These are phyloP conservation scores for Vanderwaltozyma yarrowii DNA, from an alignment of 805 yeast species.

Conservation along the genomic window DNA sequence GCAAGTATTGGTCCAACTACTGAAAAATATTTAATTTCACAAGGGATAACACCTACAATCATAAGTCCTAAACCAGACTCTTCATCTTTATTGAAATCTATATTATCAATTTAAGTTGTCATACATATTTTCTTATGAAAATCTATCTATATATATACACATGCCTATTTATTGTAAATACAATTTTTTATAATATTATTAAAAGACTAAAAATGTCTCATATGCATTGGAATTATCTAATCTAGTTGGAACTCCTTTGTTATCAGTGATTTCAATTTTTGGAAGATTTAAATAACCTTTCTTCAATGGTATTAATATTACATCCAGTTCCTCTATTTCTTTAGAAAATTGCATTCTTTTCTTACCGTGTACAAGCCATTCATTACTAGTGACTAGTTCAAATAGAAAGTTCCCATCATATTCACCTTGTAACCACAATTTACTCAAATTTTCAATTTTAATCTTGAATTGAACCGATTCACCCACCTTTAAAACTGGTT, in stretches of 20 bases:
- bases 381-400: conserved; percentile 42
- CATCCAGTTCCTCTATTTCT: conserved; percentile 21
- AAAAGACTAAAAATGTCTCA: conserved; percentile 61
- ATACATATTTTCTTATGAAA: too few species aligned
- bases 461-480: conserved; percentile 12
- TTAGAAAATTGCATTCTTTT: conserved; percentile 42
- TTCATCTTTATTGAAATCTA: conserved; percentile 33
- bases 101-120: too few species aligned
- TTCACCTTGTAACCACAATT: conserved; percentile 10
- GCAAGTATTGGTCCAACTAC: conserved; percentile 96
- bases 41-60: conserved; percentile 47
- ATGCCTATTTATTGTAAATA: too few species aligned
- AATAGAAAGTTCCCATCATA: conserved; percentile 29
- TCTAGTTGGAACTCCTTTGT: conserved; percentile 38
- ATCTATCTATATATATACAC: too few species aligned
- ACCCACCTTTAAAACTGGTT: conserved; percentile 11
- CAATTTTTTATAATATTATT: conserved; percentile 27
- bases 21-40: conserved; percentile 42
- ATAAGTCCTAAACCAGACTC: conserved; percentile 73
- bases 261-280: conserved; percentile 37
- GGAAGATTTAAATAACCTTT: conserved; percentile 70
- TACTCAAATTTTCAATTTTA: conserved; percentile 10
- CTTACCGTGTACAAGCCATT: conserved; percentile 78
- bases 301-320: conserved; percentile 61
- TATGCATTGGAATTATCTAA: conserved; percentile 57